These are phyloP conservation scores for Boletus patriciae DNA, from an alignment of 768 basidiomycete genomes.

Conservation along the genomic window DNA sequence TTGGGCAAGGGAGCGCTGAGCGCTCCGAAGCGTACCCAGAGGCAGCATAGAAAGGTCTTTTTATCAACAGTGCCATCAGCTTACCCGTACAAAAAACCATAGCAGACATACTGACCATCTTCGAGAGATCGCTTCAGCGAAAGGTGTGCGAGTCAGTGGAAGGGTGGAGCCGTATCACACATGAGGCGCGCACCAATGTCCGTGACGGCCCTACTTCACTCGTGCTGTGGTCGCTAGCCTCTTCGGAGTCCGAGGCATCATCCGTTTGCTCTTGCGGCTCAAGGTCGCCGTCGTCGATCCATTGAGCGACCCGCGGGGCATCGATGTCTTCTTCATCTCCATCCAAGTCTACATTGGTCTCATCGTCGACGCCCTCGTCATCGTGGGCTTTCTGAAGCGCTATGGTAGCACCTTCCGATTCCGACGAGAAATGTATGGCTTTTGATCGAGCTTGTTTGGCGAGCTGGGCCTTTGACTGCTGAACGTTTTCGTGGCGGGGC, in stretches of 20 bases:
- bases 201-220: conserved; percentile 11
- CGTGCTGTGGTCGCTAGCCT: background rate
- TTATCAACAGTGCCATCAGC: conserved; percentile 4
- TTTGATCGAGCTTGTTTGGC: conserved; percentile 17
- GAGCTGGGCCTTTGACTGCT: conserved; percentile 3
- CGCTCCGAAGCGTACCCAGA: conserved; percentile 62
- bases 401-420: background rate
- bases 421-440: conserved; percentile 17
- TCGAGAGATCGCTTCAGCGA: conserved; percentile 28
- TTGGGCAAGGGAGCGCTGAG: conserved; percentile 55
- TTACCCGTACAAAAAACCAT: background rate
- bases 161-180: background rate
- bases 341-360: conserved; percentile 28
- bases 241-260: conserved; percentile 14
- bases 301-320: conserved; percentile 59
- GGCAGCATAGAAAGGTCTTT: conserved; percentile 63
- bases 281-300: conserved; percentile 52
- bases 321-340: conserved; percentile 31
- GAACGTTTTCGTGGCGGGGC: background rate
- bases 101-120: conserved; percentile 19
- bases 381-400: background rate
- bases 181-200: conserved; percentile 14
- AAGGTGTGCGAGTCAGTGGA: background rate
- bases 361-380: conserved; percentile 32
- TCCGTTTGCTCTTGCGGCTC: conserved; percentile 19